Evolutionary conservation across 2,329 filamentous ascomycete species (phyloP).

Genomic region (Hymenoscyphus linearis): DNA sequence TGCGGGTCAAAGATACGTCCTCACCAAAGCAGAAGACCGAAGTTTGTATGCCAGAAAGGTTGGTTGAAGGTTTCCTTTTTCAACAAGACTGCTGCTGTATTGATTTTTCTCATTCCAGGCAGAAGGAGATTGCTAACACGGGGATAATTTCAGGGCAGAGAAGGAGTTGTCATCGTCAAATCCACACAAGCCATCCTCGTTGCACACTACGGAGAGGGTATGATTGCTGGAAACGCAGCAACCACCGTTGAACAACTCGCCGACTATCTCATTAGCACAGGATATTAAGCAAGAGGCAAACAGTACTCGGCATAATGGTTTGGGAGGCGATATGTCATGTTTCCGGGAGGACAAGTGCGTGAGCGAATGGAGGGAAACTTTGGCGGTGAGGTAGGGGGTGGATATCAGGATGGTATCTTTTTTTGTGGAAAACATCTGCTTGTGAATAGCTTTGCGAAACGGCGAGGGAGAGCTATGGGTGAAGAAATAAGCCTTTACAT

Average conservation of each 20-base stretch:
- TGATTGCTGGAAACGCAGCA: conserved; percentile 70
- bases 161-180: conserved; percentile 78
- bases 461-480: conserved; percentile 5
- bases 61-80: conserved; percentile 16
- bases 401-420: conserved; percentile 29
- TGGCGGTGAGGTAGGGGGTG: conserved; percentile 18
- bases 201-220: conserved; percentile 73
- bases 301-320: neutral
- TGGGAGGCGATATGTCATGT: conserved; percentile 1
- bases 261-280: conserved; percentile 71
- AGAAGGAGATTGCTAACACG: neutral
- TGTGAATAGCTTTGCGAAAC: conserved; percentile 21
- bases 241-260: conserved; percentile 76
- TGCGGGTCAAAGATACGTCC: conserved; percentile 71
- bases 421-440: conserved; percentile 12
- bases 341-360: conserved; percentile 17
- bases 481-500: conserved; percentile 21
- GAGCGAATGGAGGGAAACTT: conserved; percentile 12
- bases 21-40: conserved; percentile 69
- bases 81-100: neutral
- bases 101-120: neutral
- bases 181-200: conserved; percentile 85
- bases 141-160: conserved; percentile 54
- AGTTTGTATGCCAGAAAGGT: conserved; percentile 86
- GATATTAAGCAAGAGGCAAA: conserved; percentile 55